Base-by-base conservation (phyloP, 108 stramenopile genomes). In the Conticribra guillardii region DNA sequence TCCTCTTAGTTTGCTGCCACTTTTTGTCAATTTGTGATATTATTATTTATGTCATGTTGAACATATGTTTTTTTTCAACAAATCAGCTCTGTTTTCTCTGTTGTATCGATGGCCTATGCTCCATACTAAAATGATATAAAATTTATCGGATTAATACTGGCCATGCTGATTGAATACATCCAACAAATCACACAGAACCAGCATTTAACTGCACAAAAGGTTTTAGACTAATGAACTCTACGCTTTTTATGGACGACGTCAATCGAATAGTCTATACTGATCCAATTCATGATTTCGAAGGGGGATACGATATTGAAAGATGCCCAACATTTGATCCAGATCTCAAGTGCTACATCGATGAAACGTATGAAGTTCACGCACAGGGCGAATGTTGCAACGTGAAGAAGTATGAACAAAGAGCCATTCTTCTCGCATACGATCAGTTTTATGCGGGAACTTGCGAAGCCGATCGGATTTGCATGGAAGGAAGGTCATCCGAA, bases 401-500 rank as follows among this genome's bases (percentile, higher is more conserved):
- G 9, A 31, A 55, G 2, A 54, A 44, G 18, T 70, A 51, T 49
- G 31, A 67, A 4, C 76, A 71, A 46, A 47, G 86, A 32, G 69
- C 82, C 9, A 81, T 86, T 44, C 62, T 33, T 30, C 54, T 69
- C 19, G 85, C 84, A n/a, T 51, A 69, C 30, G 91, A 92, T 58
- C 64, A 81, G 37, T 93, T 83, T 76, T 89, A 92, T 71, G 79
- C 83, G 1, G 95, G 95, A 17, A 94, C 92, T 2, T 96, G 95
- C 54, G 95, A 96, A 80, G 92, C 91, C n/a, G 95, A 96, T 68
- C 56, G 80, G 16, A 91, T 96, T 37, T 94, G 95, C 66, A 53
- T 60, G 11, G 72, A 82, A 23, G 76, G 71, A 45, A 26, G 57
- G 19, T 53, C 37, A 1, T 46, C 69, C 33, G 59, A 48, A 26